Evolutionary conservation across 805 yeast species (phyloP).

Genomic region (Zygotorulaspora chibaensis): DNA sequence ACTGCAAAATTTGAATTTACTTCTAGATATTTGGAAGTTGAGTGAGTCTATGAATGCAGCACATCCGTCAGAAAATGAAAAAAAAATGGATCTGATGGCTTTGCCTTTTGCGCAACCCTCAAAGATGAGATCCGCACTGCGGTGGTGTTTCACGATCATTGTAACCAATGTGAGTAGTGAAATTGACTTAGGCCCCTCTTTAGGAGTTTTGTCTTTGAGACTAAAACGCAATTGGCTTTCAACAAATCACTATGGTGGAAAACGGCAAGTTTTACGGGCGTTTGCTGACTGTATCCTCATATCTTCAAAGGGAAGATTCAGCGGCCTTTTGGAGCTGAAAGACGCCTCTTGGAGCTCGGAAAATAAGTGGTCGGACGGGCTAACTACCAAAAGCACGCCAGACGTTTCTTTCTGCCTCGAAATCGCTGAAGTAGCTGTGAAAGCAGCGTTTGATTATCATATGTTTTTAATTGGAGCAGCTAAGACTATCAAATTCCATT

Average conservation of each 20-base stretch:
- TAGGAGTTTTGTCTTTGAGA: slow-evolving; percentile 59
- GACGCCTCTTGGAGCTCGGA: slow-evolving; percentile 56
- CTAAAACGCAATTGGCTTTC: slow-evolving; percentile 64
- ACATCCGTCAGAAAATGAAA: slow-evolving; percentile 5
- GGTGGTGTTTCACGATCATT: slow-evolving; percentile 65
- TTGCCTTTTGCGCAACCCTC: slow-evolving; percentile 34
- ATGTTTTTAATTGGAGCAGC: slow-evolving; percentile 65
- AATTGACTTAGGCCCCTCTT: slow-evolving; percentile 77
- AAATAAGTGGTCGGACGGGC: slow-evolving; percentile 61
- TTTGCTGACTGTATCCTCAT: slow-evolving; percentile 53
- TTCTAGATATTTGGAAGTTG: slow-evolving; percentile 79
- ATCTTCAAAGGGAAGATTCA: slow-evolving; percentile 69
- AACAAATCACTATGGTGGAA: slow-evolving; percentile 58
- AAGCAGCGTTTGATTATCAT: slow-evolving; percentile 79
- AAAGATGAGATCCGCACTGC: slow-evolving; percentile 60
- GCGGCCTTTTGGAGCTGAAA: slow-evolving; percentile 56
- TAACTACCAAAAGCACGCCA: slow-evolving; percentile 51
- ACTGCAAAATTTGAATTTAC: slow-evolving; percentile 77
- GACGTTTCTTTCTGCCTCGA: slow-evolving; percentile 59
- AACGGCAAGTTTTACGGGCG: slow-evolving; percentile 66
- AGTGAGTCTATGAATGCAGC: slow-evolving; percentile 32
- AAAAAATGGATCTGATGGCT: background rate
- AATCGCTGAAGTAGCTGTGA: slow-evolving; percentile 50
- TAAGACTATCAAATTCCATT: slow-evolving; percentile 44
- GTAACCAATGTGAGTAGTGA: slow-evolving; percentile 49